A percentile compares a stretch with the other conserved stretches of the same genome.
Conservation (phyloP, 2,329 filamentous ascomycete genomes). For the Aureobasidium melanogenum region DNA sequence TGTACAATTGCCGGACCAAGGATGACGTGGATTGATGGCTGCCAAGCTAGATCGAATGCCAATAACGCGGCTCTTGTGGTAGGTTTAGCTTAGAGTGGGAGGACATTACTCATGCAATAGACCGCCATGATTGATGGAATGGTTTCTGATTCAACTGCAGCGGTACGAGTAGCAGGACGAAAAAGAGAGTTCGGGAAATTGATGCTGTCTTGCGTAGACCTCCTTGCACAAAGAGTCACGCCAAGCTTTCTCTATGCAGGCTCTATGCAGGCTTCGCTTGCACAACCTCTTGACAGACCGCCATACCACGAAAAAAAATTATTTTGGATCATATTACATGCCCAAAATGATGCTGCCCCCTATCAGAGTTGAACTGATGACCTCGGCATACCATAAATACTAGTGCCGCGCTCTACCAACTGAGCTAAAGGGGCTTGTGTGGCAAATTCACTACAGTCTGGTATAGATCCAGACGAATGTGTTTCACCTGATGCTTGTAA, state of each 20-base stretch:
- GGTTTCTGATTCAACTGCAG: not conserved
- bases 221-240: not conserved
- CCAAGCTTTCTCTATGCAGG: not conserved
- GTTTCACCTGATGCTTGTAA: too few species aligned
- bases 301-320: too few species aligned
- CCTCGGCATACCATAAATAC: not conserved
- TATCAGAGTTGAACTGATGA: not conserved
- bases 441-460: too few species aligned
- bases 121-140: not conserved
- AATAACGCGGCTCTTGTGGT: not conserved
- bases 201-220: not conserved
- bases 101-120: not conserved
- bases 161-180: not conserved
- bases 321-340: too few species aligned
- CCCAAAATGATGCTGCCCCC: not conserved
- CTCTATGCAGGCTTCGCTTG: not conserved
- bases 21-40: not conserved
- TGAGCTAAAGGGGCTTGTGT: not conserved
- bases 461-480: too few species aligned
- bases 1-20: not conserved
- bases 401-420: conserved; percentile 1
- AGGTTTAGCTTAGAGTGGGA: not conserved
- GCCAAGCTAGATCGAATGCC: not conserved
- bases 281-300: not conserved
- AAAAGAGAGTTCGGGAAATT: not conserved